These are phyloP conservation scores for Tilletiaria anomala DNA, from an alignment of 1,284 basidiomycete species.

Conservation along the genomic window DNA sequence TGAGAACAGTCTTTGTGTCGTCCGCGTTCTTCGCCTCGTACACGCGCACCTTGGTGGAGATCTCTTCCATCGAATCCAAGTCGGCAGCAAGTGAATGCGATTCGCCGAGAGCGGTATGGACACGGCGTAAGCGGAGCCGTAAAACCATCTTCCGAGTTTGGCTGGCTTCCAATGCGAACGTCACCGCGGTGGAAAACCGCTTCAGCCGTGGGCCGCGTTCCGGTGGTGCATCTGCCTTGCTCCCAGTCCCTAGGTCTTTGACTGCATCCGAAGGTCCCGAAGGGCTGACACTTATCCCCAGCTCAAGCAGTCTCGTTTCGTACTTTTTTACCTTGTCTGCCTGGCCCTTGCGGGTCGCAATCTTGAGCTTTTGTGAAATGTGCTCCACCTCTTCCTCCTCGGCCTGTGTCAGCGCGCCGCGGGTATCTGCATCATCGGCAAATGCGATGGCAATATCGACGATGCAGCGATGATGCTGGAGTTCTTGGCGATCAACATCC, in stretches of 20 bases:
- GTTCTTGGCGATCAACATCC: conserved; percentile 24
- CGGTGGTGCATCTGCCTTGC: conserved; percentile 1
- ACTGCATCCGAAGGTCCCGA: conserved; percentile 1
- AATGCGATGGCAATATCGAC: conserved; percentile 11
- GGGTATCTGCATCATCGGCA: conserved; percentile 1
- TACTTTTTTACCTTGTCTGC: conserved; percentile 45
- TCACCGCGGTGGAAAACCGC: not conserved
- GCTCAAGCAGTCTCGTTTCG: conserved; percentile 41
- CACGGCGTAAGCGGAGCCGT: not conserved
- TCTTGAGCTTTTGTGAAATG: conserved; percentile 46
- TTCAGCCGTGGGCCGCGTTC: not conserved
- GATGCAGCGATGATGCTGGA: not conserved
- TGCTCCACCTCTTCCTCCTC: conserved; percentile 47
- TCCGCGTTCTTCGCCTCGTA: conserved; percentile 39
- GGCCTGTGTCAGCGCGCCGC: conserved; percentile 41
- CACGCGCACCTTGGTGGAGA: conserved; percentile 20
- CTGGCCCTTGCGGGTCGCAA: conserved; percentile 44
- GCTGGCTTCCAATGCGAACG: not conserved
- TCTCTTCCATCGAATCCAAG: conserved; percentile 12
- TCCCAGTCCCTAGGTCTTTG: not conserved
- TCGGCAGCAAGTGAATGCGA: conserved; percentile 2
- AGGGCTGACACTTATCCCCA: conserved; percentile 39
- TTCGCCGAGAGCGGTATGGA: not conserved
- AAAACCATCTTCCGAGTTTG: not conserved
- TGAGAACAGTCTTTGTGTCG: conserved; percentile 24